Conservation (phyloP, 805 yeast species). For the Yarrowia sp. region DNA sequence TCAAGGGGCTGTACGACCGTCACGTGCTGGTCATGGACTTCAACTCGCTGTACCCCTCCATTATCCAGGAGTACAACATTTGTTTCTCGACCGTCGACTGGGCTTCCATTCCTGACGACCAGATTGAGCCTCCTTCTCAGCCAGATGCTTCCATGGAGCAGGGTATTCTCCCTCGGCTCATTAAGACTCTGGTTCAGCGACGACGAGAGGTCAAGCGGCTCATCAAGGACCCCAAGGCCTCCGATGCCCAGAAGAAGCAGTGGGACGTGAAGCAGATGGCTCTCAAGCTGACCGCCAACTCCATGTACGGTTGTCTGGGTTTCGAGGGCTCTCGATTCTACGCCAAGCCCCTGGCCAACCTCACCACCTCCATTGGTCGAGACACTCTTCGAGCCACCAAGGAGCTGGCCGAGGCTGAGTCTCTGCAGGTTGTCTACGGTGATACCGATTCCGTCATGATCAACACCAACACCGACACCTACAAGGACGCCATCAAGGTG, state of each 20-base stretch:
- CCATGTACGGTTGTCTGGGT: constrained; percentile 99
- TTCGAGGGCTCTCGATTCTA: constrained; percentile 89
- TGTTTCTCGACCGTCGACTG: constrained; percentile 95
- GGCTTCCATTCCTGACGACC: constrained; percentile 54
- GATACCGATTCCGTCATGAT: constrained; percentile 99
- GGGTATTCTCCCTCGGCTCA: constrained; percentile 87
- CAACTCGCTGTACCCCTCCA: constrained; percentile 95
- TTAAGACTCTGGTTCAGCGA: constrained; percentile 83
- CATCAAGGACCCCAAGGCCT: constrained; percentile 74
- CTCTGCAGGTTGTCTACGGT: constrained; percentile 90
- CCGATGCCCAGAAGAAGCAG: constrained; percentile 70
- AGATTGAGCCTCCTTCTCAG: constrained; percentile 69
- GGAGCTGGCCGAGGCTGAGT: constrained; percentile 85
- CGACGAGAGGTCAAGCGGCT: constrained; percentile 91
- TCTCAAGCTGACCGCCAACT: constrained; percentile 93
- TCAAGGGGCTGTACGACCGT: constrained; percentile 88
- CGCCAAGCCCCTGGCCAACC: constrained; percentile 94
- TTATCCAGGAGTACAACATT: constrained; percentile 95
- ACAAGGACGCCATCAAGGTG: constrained; percentile 75
- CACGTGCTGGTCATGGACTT: constrained; percentile 95
- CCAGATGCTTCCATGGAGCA: constrained; percentile 65
- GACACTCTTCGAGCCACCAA: constrained; percentile 93
- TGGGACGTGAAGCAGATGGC: constrained; percentile 97
- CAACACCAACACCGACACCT: constrained; percentile 78
- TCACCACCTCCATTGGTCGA: constrained; percentile 93